phyloP scores from a whole-genome alignment of 192 early-diverging fungal species.

The Coemansia sp. region DNA sequence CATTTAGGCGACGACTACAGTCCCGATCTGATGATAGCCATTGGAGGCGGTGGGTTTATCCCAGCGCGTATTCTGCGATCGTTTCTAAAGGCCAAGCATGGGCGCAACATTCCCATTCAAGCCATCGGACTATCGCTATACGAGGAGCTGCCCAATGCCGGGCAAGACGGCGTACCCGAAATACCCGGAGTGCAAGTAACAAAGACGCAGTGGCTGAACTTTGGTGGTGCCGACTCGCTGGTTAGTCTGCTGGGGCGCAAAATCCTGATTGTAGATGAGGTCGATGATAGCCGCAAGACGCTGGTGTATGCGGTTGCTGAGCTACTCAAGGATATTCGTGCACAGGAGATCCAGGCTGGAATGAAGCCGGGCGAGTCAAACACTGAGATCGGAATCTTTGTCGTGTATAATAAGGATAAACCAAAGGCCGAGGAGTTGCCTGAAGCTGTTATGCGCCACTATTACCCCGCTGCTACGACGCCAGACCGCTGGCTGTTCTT shows the following conservation, averaged over 20 bases:
- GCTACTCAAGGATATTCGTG: slow-evolving; percentile 67
- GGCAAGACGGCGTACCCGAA: slow-evolving; percentile 45
- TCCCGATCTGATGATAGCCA: slow-evolving; percentile 75
- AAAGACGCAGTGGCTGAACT: slow-evolving; percentile 84
- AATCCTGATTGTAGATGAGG: slow-evolving; percentile 80
- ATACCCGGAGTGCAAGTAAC: slow-evolving; percentile 52
- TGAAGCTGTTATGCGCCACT: slow-evolving; percentile 61
- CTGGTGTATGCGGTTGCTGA: slow-evolving; percentile 74
- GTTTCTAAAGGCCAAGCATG: slow-evolving; percentile 67
- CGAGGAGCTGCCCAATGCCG: slow-evolving; percentile 63
- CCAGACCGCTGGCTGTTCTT: slow-evolving; percentile 76
- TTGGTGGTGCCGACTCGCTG: slow-evolving; percentile 64
- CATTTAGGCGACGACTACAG: slow-evolving; percentile 64
- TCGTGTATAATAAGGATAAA: slow-evolving; percentile 80
- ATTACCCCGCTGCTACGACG: slow-evolving; percentile 73
- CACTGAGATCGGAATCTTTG: slow-evolving; percentile 72
- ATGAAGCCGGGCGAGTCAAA: slow-evolving; percentile 40
- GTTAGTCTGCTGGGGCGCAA: slow-evolving; percentile 66
- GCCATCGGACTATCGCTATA: slow-evolving; percentile 76
- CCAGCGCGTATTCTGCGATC: slow-evolving; percentile 75
- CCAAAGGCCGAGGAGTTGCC: slow-evolving; percentile 67
- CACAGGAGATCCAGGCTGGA: slow-evolving; percentile 51
- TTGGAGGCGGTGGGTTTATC: slow-evolving; percentile 78
- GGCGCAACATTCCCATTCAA: slow-evolving; percentile 77
- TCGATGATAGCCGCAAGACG: slow-evolving; percentile 76